A percentile compares a stretch with the other conserved stretches of the same genome.
phyloP scores from a whole-genome alignment of 2,329 filamentous ascomycete species.

The Byssothecium circinans region DNA sequence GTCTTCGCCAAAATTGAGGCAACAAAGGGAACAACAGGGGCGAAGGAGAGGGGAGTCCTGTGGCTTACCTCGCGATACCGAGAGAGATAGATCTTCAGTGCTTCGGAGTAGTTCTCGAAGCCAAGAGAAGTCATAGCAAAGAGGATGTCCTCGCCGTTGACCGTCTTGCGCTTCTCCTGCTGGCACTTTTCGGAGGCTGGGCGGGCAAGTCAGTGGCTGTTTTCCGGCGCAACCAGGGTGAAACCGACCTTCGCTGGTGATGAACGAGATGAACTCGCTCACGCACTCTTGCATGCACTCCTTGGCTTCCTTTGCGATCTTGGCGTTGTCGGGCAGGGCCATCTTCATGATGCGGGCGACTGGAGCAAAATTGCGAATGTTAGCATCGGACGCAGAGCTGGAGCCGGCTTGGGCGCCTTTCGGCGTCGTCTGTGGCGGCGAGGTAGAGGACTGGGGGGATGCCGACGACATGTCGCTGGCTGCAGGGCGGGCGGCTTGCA shows the following conservation, averaged over 20 bases:
- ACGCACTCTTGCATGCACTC: slow-evolving; percentile 99
- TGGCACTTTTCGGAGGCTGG: slow-evolving; percentile 98
- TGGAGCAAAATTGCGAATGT: slow-evolving; percentile 91
- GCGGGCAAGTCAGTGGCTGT: slow-evolving; percentile 16
- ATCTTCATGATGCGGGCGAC: slow-evolving; percentile 99
- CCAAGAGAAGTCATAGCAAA: slow-evolving; percentile 99
- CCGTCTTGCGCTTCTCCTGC: slow-evolving; percentile 98
- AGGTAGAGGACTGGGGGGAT: slow-evolving; percentile 43
- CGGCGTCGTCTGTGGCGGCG: slow-evolving; percentile 33
- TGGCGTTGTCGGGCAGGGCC: slow-evolving; percentile 94
- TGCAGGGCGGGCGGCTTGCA: slow-evolving; percentile 45
- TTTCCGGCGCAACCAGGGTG: neutral
- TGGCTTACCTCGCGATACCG: slow-evolving; percentile 93
- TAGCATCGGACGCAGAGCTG: slow-evolving; percentile 71
- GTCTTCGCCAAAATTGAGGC: slow-evolving; percentile 44
- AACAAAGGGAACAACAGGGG: slow-evolving; percentile 40
- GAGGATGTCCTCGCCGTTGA: slow-evolving; percentile 97
- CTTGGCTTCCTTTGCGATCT: slow-evolving; percentile 98
- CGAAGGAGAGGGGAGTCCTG: slow-evolving; percentile 24
- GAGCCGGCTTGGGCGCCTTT: slow-evolving; percentile 7
- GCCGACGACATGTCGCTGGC: slow-evolving; percentile 49
- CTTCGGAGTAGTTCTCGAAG: slow-evolving; percentile 98
- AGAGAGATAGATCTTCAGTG: slow-evolving; percentile 94
- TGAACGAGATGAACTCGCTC: slow-evolving; percentile 99
- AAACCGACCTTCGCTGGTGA: slow-evolving; percentile 91